Evolutionary conservation across 2,329 filamentous ascomycete genomes (phyloP), one percentile per base, ranked within the genome.

Genomic region (Xylaria polymorpha): DNA sequence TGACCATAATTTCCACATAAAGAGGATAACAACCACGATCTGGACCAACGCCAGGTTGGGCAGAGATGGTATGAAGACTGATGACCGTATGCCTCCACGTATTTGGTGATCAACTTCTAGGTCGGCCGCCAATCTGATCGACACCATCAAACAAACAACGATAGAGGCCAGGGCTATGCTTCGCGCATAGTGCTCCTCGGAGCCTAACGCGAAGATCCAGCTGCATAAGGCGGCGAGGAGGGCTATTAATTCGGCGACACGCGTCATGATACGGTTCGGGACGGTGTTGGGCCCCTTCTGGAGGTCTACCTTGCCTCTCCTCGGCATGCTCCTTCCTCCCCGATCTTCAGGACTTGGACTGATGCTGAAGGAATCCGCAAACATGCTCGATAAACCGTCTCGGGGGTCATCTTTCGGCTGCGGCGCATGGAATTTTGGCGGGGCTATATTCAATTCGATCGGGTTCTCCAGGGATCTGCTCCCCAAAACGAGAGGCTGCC

Each of bases 331-430:
- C 10, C 70, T 65, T 10, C 64, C 68, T 50, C 43, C 60, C 25
- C 68, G 69, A 18, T 76, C 75, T 37, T 79, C 77, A 50, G 76
- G 77, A 48, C 66, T 67, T 29, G 77, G 77, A 60, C 75, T 78
- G 35, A 79, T 74, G 58, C 74, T 79, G 51, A 79, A 79, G 3
- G 77, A 79, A 50, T 59, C 75, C 8, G 75, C 77, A 67, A 79
- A 79, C 74, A 79, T 76, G 56, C 69, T 77, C 15, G 77, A 78
- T 18, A 79, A 72, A 29, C 71, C 69, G 39, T 79, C 78, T 51
- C 77, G 71, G 4, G 78, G 77, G 58, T 79, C 78, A 55, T 79
- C 74, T 18, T 70, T 72, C 3, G 76, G 70, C 41, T 76, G 64
- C 4, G 77, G 78, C 10, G 78, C 77, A 55, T 75, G 74, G 64